Base-by-base conservation (phyloP, 2,329 filamentous ascomycete genomes). In the Arachnomyces sp. region DNA sequence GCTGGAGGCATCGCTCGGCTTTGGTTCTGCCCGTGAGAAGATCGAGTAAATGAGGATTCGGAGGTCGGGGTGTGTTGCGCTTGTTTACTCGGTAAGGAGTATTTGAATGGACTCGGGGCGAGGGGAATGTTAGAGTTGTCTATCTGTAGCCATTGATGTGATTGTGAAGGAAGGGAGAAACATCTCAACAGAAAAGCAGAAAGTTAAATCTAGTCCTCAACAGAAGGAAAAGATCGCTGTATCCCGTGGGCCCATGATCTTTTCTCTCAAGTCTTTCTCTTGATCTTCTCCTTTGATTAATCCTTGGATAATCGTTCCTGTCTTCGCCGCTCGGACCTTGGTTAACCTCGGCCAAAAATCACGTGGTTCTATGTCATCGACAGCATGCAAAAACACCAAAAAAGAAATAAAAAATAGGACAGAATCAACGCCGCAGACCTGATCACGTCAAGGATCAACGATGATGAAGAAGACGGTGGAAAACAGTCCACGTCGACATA, bases 1-100 rank as follows among this genome's bases (percentile, higher is more conserved):
- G 55, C 54, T 34, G 56, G 48, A 34, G 60, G 43, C 61, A 64
- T 61, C 34, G 21, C 21, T 25, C 21, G 21, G 9, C 21, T 25
- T 25, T 5, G 21, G 21, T 25, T 4, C 7, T 31, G 15, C 6
- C 33, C n/a, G n/a, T n/a, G n/a, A n/a, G n/a, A 30, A 30, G n/a
- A 30, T 8, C 8, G 28, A 30, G n/a, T 8, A n/a, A 30, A 30
- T 8, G 8, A 8, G 8, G 28, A 30, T n/a, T n/a, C n/a, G 28
- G 28, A 8, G 28, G 8, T 30, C n/a, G 8, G 28, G 8, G 28
- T 8, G 8, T n/a, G 28, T n/a, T 8, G n/a, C n/a, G n/a, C n/a
- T 30, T n/a, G 28, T 30, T 30, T 8, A 8, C 8, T 8, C 8
- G 28, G n/a, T n/a, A n/a, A n/a, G n/a, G n/a, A 25, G 9, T 9